Evolutionary conservation across 805 yeast genomes (phyloP), one percentile per base, ranked within the genome.

Genomic region (Saccharomycopsis capsularis): DNA sequence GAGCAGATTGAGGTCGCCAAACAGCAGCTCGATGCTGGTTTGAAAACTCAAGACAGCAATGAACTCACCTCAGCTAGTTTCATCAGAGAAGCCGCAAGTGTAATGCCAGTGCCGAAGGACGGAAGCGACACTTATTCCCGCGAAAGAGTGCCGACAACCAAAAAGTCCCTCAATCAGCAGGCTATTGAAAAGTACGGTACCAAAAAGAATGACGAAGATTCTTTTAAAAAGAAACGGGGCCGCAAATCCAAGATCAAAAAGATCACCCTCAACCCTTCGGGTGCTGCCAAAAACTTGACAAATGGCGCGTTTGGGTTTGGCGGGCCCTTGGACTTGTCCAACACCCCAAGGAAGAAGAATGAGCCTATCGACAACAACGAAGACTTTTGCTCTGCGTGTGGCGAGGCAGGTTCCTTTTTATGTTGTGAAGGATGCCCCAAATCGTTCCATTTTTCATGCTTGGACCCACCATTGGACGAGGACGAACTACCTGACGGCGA

Each of bases 351-450:
- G 7, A 39, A 39, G 11, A 21, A 7, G 9, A 36, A 36, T 36
- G 30, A 34, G 22, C 42, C 42, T 3, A 25, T 51, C 18, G 53
- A 62, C 37, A 57, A 66, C 51, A 93, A 91, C 62, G 95, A 90
- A 53, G 99, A 91, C 63, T 90, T 75, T 63, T 91, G 99, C 60
- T 71, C 85, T n/a, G 74, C 93, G 0, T 91, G 99, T 67, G 90
- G 95, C 1, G 86, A 88, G 24, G 71, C 89, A 0, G 99, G 99
- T 11, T 74, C 85, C 24, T 89, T 91, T 58, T 70, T 91, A 22
- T 93, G 98, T 65, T 91, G 99, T 66, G 99, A 91, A 58, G 73
- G 85, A 1, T 91, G 99, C 64, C 96, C 97, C 0, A 75, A 74
- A 58, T 85, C 96, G 1, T 93, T 91, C 65, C 99, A 91, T 62